Evolutionary conservation across 495 filamentous ascomycete genomes (phyloP).

Genomic region (Tuber aestivum): DNA sequence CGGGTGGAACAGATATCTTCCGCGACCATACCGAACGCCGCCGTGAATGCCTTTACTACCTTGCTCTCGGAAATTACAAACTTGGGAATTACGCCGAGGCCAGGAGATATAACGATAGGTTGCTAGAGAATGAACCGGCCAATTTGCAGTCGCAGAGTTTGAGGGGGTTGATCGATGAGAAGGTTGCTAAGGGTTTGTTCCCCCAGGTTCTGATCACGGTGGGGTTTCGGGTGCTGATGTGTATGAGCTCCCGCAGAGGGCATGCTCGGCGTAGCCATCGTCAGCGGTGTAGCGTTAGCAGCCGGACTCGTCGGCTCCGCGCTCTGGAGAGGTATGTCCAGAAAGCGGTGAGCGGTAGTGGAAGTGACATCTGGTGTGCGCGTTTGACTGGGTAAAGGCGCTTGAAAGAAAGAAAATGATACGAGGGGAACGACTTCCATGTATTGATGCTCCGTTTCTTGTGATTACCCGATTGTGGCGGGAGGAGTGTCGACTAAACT

Average conservation of each 20-base stretch:
- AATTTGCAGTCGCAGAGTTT: slow-evolving; percentile 87
- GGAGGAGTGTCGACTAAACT: not conserved
- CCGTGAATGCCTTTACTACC: slow-evolving; percentile 95
- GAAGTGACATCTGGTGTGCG: not conserved
- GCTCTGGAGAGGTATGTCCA: slow-evolving; percentile 63
- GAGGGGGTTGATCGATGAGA: slow-evolving; percentile 82
- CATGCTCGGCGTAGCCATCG: slow-evolving; percentile 89
- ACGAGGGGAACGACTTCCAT: not conserved
- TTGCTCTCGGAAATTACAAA: slow-evolving; percentile 94
- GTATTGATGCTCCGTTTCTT: slow-evolving; percentile 25
- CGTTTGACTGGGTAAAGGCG: slow-evolving; percentile 4
- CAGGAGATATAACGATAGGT: slow-evolving; percentile 82
- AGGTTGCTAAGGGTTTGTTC: slow-evolving; percentile 61
- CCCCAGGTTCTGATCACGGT: not conserved
- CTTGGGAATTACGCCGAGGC: slow-evolving; percentile 95
- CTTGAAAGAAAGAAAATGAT: not conserved
- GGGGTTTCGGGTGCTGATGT: slow-evolving; percentile 11
- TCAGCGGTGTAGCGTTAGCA: slow-evolving; percentile 85
- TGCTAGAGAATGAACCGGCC: slow-evolving; percentile 79
- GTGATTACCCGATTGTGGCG: slow-evolving; percentile 7
- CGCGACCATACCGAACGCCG: slow-evolving; percentile 82
- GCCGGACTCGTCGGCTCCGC: slow-evolving; percentile 88
- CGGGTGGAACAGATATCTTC: slow-evolving; percentile 66
- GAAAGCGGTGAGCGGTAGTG: slow-evolving; percentile 45
- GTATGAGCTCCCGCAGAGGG: slow-evolving; percentile 54